Evolutionary conservation across 1,139 yeast genomes (phyloP).

Genomic region (Maudiozyma humilis): DNA sequence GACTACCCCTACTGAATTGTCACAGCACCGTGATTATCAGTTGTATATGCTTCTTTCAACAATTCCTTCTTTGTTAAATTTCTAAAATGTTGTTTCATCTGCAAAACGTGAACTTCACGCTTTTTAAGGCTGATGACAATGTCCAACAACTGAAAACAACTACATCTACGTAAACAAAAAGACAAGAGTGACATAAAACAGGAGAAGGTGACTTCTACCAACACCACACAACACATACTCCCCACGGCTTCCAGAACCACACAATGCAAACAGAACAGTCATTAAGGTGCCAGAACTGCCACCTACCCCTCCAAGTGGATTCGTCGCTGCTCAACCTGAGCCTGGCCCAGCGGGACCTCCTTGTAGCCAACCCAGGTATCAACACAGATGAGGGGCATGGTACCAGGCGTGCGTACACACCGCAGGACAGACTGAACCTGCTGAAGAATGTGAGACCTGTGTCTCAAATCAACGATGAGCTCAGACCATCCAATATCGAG

Average conservation of each 20-base stretch:
- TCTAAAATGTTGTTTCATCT: too few species aligned
- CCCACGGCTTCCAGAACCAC: background rate
- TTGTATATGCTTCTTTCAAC: too few species aligned
- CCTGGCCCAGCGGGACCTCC: slow-evolving; percentile 44
- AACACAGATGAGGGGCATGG: background rate
- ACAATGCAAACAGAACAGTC: slow-evolving; percentile 1
- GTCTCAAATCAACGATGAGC: slow-evolving; percentile 10
- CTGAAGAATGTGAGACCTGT: slow-evolving; percentile 25
- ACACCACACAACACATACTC: background rate
- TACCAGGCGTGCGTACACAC: slow-evolving; percentile 9
- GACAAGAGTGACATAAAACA: background rate
- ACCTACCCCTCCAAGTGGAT: slow-evolving; percentile 49
- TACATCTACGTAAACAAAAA: background rate
- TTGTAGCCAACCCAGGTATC: slow-evolving; percentile 31
- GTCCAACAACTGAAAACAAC: background rate
- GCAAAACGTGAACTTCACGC: too few species aligned
- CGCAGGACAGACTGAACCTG: slow-evolving; percentile 32
- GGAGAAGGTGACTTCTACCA: background rate
- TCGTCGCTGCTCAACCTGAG: slow-evolving; percentile 45
- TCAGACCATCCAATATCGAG: background rate
- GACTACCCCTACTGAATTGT: too few species aligned
- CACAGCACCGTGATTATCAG: too few species aligned
- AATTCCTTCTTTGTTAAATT: too few species aligned
- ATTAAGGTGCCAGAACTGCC: slow-evolving; percentile 48
- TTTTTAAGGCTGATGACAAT: too few species aligned